Evolutionary conservation across 441 rosid genomes (phyloP).

Genomic region (Populus hybrid): DNA sequence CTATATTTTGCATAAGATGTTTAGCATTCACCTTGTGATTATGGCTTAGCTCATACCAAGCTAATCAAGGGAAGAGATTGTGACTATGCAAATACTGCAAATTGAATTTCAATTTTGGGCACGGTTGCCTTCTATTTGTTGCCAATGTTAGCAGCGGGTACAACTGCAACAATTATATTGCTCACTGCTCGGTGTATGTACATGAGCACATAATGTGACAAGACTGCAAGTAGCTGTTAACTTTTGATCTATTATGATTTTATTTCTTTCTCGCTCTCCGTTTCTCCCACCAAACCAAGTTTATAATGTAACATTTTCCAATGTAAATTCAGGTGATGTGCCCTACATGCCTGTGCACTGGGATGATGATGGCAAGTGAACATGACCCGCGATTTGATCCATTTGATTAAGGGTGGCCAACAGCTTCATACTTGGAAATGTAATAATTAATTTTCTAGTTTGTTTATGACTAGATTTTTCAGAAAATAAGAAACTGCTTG

Average conservation of each 20-base stretch:
- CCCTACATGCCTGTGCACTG: constrained; percentile 78
- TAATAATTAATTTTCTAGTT: not conserved
- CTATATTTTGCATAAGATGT: not conserved
- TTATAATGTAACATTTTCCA: not conserved
- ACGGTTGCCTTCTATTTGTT: not conserved
- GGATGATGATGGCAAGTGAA: constrained; percentile 75
- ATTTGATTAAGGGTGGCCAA: constrained; percentile 37
- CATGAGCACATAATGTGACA: not conserved
- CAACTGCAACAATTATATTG: not conserved
- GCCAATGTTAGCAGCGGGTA: not conserved
- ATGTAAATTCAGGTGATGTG: constrained; percentile 56
- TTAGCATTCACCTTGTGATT: not conserved
- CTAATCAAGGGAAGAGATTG: not conserved
- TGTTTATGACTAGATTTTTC: not conserved
- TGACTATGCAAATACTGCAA: not conserved
- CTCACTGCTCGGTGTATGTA: not conserved
- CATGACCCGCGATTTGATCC: constrained; percentile 70
- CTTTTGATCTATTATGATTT: not conserved
- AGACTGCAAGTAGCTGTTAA: not conserved
- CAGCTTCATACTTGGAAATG: not conserved
- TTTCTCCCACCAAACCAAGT: not conserved
- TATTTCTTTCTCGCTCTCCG: not conserved
- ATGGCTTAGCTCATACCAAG: not conserved
- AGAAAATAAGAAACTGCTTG: not conserved
- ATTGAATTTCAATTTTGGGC: not conserved